phyloP scores from a whole-genome alignment of 768 basidiomycete species.

The Agaricus subrufescens region DNA sequence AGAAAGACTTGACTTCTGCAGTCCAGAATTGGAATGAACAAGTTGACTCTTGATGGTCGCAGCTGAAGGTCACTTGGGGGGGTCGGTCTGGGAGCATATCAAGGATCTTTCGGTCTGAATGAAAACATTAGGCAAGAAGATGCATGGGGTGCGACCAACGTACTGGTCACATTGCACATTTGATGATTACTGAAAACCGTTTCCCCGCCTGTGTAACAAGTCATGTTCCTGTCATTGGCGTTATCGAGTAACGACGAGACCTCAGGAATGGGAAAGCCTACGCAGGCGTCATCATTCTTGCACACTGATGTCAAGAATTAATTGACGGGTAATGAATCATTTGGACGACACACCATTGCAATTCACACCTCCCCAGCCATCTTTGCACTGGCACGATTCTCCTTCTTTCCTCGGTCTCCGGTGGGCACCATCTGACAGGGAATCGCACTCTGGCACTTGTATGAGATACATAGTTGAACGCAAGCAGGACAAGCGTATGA shows the following conservation, averaged over 20 bases:
- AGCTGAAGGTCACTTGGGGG: conserved; percentile 96
- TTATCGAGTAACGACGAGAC: conserved; percentile 15
- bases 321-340: not conserved
- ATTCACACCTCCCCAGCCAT: conserved; percentile 95
- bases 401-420: conserved; percentile 76
- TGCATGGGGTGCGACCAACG: conserved; percentile 23
- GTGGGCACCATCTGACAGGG: conserved; percentile 85
- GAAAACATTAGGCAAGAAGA: not conserved
- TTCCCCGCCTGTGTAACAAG: conserved; percentile 90
- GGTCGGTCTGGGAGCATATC: conserved; percentile 87
- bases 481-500: conserved; percentile 48
- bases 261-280: conserved; percentile 61
- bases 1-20: conserved; percentile 90
- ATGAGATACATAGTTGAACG: conserved; percentile 2
- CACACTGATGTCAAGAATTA: conserved; percentile 56
- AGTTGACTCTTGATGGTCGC: conserved; percentile 53
- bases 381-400: conserved; percentile 81
- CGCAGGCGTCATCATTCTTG: conserved; percentile 74
- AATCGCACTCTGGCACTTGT: conserved; percentile 74
- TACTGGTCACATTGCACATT: conserved; percentile 98
- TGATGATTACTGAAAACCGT: conserved; percentile 96
- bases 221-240: conserved; percentile 47
- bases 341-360: conserved; percentile 74
- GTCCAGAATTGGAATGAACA: conserved; percentile 99
- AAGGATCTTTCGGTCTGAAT: conserved; percentile 85